Evolutionary conservation across 305 asterid species (phyloP), one percentile per base, ranked within the genome.

Genomic region (Rubia balearica): DNA sequence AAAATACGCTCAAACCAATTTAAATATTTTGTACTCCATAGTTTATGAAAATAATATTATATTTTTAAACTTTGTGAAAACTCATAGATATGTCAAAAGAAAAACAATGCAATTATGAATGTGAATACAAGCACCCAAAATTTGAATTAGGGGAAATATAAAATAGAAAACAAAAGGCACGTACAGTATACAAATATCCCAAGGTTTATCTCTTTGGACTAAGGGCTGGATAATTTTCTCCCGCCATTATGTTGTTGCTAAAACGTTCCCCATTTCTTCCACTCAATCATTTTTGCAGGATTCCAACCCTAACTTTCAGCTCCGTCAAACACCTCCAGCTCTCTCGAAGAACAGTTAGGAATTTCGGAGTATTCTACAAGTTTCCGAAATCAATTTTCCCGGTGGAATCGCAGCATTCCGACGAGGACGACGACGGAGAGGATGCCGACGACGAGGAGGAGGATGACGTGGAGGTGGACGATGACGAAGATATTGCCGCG

Each of bases 171-270:
- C 1, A 51, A 51, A 51, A 51, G 0, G 4, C 38, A 33, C 3
- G 3, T 33, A 2, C 2, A 33, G 24, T 19, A n/a, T 46, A 66
- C 12, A 71, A 61, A 67, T 71, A 76, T 66, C 73, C 63, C 51
- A 48, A 64, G 63, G 71, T 65, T 73, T 73, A 68, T 72, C 40
- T 22, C 12, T 45, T 36, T 8, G 56, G 19, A 14, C 51, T 65
- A 36, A 41, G 73, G 17, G 67, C 36, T 41, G 53, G 22, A 16
- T n/a, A 11, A 71, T 69, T 71, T 68, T 79, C 88, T 86, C 93
- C 95, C 96, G 95, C 95, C 96, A 89, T 91, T 95, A 89, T 91
- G 97, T 22, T 82, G 66, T 59, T n/a, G 6, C 69, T 65, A 43
- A 75, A 64, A 33, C 73, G 76, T 60, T 72, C 80, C 55, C 74